These are phyloP conservation scores for Solanum bukasovii DNA, from an alignment of 257 asterid genomes.

Conservation along the genomic window DNA sequence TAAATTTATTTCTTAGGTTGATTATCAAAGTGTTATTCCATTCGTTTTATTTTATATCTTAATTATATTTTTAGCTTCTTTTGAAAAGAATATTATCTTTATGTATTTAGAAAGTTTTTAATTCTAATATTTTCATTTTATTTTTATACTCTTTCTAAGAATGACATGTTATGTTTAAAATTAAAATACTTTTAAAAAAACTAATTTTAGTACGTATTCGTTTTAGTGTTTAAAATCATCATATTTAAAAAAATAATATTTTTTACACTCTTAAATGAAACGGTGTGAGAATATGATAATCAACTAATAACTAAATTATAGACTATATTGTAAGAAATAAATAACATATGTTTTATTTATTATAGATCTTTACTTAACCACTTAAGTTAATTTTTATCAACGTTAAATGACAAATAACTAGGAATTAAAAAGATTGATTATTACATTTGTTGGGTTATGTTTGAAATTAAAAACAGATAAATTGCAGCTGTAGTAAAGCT, in stretches of 20 bases:
- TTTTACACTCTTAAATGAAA: background rate
- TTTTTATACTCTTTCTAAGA: background rate
- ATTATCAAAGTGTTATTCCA: background rate
- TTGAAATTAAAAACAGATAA: background rate
- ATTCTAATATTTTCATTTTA: no score
- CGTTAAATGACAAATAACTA: background rate
- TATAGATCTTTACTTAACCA: background rate
- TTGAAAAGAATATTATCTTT: no score
- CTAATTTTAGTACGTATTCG: no score
- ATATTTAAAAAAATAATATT: background rate
- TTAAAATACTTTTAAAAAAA: no score
- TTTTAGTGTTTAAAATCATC: background rate
- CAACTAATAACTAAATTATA: background rate
- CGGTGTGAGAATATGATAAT: background rate
- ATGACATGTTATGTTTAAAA: background rate
- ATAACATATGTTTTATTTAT: background rate
- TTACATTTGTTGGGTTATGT: background rate
- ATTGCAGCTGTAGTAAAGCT: background rate
- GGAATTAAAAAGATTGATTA: background rate
- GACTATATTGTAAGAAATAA: background rate
- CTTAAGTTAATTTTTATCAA: background rate
- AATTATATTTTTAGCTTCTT: no score
- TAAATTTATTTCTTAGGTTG: background rate
- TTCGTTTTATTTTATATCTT: no score
- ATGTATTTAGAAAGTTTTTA: no score